Evolutionary conservation across 257 asterid species (phyloP).

Genomic region (Thymus quinquecostatus): DNA sequence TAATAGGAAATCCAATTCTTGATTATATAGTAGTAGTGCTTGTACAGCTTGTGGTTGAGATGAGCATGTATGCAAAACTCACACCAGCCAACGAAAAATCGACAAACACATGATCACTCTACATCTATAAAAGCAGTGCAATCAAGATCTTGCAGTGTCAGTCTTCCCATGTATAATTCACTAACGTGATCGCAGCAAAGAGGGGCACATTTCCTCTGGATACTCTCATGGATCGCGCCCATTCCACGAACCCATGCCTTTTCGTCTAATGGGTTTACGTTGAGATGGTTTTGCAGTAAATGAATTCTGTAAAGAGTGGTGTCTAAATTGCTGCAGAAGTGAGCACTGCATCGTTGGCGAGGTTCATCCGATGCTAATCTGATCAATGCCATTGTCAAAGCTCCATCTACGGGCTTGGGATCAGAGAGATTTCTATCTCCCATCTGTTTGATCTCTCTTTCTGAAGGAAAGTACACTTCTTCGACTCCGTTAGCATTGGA

Average conservation of each 20-base stretch:
- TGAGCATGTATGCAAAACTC: too few species aligned
- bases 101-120: conserved; percentile 33
- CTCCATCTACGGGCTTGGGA: conserved; percentile 79
- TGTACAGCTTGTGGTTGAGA: too few species aligned
- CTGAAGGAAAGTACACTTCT: conserved; percentile 69
- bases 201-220: conserved; percentile 73
- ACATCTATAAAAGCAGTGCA: conserved; percentile 54
- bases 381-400: conserved; percentile 58
- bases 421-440: conserved; percentile 70
- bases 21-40: background rate
- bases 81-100: background rate
- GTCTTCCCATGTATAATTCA: conserved; percentile 78
- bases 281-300: conserved; percentile 51
- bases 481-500: conserved; percentile 41
- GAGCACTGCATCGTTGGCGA: conserved; percentile 59
- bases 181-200: conserved; percentile 65
- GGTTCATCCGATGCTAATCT: conserved; percentile 77
- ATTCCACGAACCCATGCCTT: conserved; percentile 47
- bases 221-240: conserved; percentile 60
- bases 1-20: too few species aligned
- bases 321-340: conserved; percentile 64
- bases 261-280: conserved; percentile 35
- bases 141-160: conserved; percentile 78
- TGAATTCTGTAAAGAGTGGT: conserved; percentile 61
- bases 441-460: conserved; percentile 78